Evolutionary conservation across 2,329 filamentous ascomycete species (phyloP), one percentile per base, ranked within the genome.

Genomic region (Gremmenia infestans): DNA sequence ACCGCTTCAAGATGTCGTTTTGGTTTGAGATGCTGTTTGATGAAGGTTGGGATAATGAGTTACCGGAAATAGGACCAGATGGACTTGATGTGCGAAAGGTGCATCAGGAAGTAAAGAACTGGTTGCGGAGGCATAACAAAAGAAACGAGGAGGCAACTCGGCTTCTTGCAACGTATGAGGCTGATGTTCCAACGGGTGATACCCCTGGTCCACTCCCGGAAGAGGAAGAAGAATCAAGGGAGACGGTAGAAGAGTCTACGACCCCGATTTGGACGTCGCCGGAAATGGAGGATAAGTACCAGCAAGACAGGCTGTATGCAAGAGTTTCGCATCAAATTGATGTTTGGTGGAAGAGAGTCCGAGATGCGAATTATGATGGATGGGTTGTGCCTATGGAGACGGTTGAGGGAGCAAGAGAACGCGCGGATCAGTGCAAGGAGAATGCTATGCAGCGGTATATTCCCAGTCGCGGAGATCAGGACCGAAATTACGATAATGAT

Each of bases 1-100:
- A 87, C 64, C 74, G 84, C 37, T 86, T 86, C 69, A 87, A 87
- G 67, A 87, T 86, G 82, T 77, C 80, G 0, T 87, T 87, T 58
- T 87, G 84, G 83, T 81, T 81, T 54, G 81, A 83, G 53, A 81
- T 86, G 28, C 71, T 87, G 7, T 86, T 86, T 53, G 83, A 87
- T 53, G 81, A 79, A 42, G 74, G 82, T 32, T 50, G 78, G 2
- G 78, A 82, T 39, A 81, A 85, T 54, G 72, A 72, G 2, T 71
- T 79, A n/a, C 72, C 75, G 32, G 78, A 83, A 52, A 75, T 76
- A 46, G 42, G 42, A 22, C 63, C 63, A 4, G 69, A 71, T 56
- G 78, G 78, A 7, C 80, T 85, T 57, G 76, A 79, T 28, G 75
- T 80, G 9, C 76, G 82, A 46, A 71, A 80, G 28, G 81, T 83